Evolutionary conservation across 2,329 filamentous ascomycete genomes (phyloP), one percentile per base, ranked within the genome.

Genomic region (Ampelomyces quisqualis): DNA sequence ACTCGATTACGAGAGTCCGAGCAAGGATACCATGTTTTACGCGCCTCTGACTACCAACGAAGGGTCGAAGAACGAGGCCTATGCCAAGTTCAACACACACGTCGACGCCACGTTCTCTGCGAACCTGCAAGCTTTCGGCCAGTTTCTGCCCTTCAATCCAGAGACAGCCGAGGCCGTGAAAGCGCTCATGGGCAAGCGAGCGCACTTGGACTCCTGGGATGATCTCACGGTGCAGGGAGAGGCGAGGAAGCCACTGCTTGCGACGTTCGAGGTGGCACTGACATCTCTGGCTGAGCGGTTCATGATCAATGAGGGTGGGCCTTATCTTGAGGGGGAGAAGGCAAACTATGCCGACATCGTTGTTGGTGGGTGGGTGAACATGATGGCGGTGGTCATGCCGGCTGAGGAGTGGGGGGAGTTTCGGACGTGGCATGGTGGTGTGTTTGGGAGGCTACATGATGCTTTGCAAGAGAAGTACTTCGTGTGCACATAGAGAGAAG

Each of bases 261-360:
- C 38, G 0, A 70, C 70, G 2, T 73, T 81, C 28, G 62, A 67
- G 38, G 51, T 58, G 4, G 65, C 58, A 32, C 52, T 81, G 18
- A 70, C 60, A 2, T 70, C 57, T 3, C 53, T 81, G 22, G 73
- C 69, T 0, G 63, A 58, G 45, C 40, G 75, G 1, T 80, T 73
- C 19, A 19, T n/a, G 34, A 40, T 54, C 8, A 68, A 77, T 31
- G 22, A 38, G 3, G 31, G 47, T 0, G 77, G 77, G 4, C 74
- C 76, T 0, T 81, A 76, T 38, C 13, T 81, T 1, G 63, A 78
- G 2, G 78, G 77, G 0, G 29, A 45, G 0, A 53, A 46, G 55
- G 67, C 70, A 1, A 73, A 55, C 28, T 80, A 81, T 65, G 78
- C 77, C 1, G 80, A 82, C 53, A 53, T 80, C 1, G 77, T 81